Percentiles rank a stretch among this genome's conserved stretches.
Evolutionary conservation across 805 yeast genomes (phyloP).

Genomic region (Ogataea siamensis): DNA sequence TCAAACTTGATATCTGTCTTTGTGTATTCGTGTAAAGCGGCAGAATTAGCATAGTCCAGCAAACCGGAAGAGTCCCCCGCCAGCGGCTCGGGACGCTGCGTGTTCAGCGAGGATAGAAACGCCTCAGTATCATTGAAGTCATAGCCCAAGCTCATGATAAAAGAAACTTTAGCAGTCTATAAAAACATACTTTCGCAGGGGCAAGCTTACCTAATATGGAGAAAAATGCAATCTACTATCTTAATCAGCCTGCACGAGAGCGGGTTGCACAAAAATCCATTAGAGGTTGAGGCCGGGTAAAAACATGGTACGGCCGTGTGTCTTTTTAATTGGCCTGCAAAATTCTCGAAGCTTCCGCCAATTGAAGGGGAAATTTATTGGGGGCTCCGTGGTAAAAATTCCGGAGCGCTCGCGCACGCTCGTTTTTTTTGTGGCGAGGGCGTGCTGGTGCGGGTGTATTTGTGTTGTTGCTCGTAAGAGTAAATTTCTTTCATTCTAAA

Average conservation of each 20-base stretch:
- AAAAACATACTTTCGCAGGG: background rate
- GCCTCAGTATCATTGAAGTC: conserved; percentile 30
- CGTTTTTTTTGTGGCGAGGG: conserved; percentile 2
- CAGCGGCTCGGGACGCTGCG: conserved; percentile 2
- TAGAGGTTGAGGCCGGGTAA: conserved; percentile 11
- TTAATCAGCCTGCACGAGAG: no score
- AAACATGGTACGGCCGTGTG: background rate
- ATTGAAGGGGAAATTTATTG: conserved; percentile 2
- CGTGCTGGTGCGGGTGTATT: conserved; percentile 3
- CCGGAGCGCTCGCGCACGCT: background rate
- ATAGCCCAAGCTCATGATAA: conserved; percentile 24
- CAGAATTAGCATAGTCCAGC: background rate
- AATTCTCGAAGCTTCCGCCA: conserved; percentile 13
- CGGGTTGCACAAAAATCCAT: no score
- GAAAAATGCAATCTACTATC: background rate
- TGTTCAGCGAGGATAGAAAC: conserved; percentile 26
- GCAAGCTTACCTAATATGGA: background rate
- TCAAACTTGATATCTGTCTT: conserved; percentile 1
- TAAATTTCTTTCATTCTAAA: conserved; percentile 12
- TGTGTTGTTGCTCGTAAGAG: conserved; percentile 13
- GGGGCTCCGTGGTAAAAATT: background rate
- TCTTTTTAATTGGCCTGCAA: conserved; percentile 6
- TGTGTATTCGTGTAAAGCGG: background rate
- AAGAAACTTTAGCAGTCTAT: background rate
- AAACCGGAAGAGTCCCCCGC: background rate